Evolutionary conservation across 352 stramenopile genomes (phyloP), one percentile per base, ranked within the genome.

Genomic region (Phytophthora vignae): DNA sequence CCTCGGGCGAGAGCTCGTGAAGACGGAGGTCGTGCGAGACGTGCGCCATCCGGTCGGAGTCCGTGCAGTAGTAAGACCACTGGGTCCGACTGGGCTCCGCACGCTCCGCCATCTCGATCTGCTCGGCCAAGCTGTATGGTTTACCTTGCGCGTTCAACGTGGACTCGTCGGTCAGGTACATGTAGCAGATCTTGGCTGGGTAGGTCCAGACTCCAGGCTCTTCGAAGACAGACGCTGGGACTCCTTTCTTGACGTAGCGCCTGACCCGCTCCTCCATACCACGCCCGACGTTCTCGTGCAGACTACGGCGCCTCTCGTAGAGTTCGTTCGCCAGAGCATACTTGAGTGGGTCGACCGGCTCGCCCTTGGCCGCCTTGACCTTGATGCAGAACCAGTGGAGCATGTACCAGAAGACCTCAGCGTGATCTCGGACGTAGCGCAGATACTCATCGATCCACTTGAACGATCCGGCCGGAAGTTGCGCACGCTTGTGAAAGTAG

Each of bases 191-290:
- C 42, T 21, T 55, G 22, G 6, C 7, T 1, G 57, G 57, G 15
- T 64, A 64, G 3, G 17, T n/a, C 22, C 42, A 64, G 57, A 64
- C n/a, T 2, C 57, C 57, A 7, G 57, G 57, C 17, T 55, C 57
- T 0, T 42, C 11, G 4, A 55, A 9, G 5, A 64, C 55, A 1
- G 15, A 46, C 5, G 4, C 1, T 3, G 57, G 57, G 2, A 55
- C 14, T 29, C 40, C 40, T 6, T 12, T 19, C n/a, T 21, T 9
- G 12, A 46, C n/a, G 11, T n/a, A 7, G 11, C 14, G 11, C 38
- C 3, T 14, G 14, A 46, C 11, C 1, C 38, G 38, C 17, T n/a
- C 11, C 14, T 11, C 38, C 38, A 46, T 46, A 3, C 14, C 0
- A 3, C 4, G 57, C n/a, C 19, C 9, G 11, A 27, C 2, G 9